Percentiles rank a stretch among this genome's conserved stretches.
Evolutionary conservation across 106 monocot genomes (phyloP).

Genomic region (Allium fistulosum): DNA sequence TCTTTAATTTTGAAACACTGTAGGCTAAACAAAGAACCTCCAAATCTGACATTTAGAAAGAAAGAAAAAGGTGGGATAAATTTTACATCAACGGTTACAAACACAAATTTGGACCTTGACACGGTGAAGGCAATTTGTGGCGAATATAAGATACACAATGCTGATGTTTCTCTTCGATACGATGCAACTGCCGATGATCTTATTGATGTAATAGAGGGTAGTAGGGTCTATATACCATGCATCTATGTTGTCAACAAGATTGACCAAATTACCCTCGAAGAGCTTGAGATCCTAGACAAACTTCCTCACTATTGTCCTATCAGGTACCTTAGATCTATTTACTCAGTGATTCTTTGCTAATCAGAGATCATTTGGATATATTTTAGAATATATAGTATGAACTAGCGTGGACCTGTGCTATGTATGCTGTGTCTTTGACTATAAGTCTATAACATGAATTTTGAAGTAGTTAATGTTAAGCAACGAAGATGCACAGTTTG

Average conservation of each 20-base stretch:
- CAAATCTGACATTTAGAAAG: conserved; percentile 83
- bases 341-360: neutral
- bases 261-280: conserved; percentile 97
- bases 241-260: conserved; percentile 97
- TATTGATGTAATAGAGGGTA: conserved; percentile 95
- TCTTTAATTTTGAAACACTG: neutral
- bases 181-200: conserved; percentile 99
- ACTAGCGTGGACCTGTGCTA: too few relatives aligned
- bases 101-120: conserved; percentile 89
- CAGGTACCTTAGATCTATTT: conserved; percentile 32
- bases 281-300: conserved; percentile 92
- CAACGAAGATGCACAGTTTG: too few relatives aligned
- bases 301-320: conserved; percentile 97
- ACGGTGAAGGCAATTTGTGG: conserved; percentile 96
- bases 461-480: too few relatives aligned
- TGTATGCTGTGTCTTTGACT: too few relatives aligned
- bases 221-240: conserved; percentile 90
- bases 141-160: conserved; percentile 97
- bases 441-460: too few relatives aligned
- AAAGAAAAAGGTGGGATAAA: conserved; percentile 99
- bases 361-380: too few relatives aligned
- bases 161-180: conserved; percentile 85
- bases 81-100: conserved; percentile 83
- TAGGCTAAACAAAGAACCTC: conserved; percentile 98
- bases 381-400: too few relatives aligned